A percentile compares a stretch with the other conserved stretches of the same genome.
Evolutionary conservation across 306 rosid genomes (phyloP).

Genomic region (Cicer judaicum): DNA sequence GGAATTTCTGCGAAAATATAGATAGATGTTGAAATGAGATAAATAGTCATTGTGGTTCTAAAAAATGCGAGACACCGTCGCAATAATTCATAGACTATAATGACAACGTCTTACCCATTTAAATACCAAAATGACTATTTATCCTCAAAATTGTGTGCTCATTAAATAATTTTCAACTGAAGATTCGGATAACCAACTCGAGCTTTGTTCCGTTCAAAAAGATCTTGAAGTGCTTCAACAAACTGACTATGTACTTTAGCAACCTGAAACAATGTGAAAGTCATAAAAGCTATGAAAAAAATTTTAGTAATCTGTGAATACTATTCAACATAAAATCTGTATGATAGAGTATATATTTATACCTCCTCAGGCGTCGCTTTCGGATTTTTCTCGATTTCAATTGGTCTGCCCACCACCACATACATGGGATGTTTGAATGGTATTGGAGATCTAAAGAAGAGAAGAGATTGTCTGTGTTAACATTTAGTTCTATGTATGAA

Average conservation of each 20-base stretch:
- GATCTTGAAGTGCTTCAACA: constrained; percentile 68
- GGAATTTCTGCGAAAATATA: neutral
- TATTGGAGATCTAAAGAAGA: constrained; percentile 71
- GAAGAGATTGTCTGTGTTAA: constrained; percentile 13
- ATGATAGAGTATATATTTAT: constrained; percentile 6
- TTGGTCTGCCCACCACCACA: constrained; percentile 93
- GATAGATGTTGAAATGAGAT: neutral
- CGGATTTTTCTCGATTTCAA: constrained; percentile 71
- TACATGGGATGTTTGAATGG: constrained; percentile 84
- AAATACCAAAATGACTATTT: too few species aligned
- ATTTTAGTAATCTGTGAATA: neutral
- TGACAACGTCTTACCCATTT: too few species aligned
- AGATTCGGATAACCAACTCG: constrained; percentile 65
- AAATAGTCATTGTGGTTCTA: too few species aligned
- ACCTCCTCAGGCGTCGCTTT: constrained; percentile 72
- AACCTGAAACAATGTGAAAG: constrained; percentile 51
- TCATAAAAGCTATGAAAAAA: neutral
- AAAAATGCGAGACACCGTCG: too few species aligned
- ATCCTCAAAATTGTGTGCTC: neutral
- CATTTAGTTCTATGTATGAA: neutral
- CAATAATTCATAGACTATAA: too few species aligned
- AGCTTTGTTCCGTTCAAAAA: constrained; percentile 77
- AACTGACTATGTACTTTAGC: constrained; percentile 62
- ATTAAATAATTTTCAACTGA: constrained; percentile 65
- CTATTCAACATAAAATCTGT: neutral